Evolutionary conservation across 768 basidiomycete genomes (phyloP), one percentile per base, ranked within the genome.

Genomic region (Lactarius sanguifluus): DNA sequence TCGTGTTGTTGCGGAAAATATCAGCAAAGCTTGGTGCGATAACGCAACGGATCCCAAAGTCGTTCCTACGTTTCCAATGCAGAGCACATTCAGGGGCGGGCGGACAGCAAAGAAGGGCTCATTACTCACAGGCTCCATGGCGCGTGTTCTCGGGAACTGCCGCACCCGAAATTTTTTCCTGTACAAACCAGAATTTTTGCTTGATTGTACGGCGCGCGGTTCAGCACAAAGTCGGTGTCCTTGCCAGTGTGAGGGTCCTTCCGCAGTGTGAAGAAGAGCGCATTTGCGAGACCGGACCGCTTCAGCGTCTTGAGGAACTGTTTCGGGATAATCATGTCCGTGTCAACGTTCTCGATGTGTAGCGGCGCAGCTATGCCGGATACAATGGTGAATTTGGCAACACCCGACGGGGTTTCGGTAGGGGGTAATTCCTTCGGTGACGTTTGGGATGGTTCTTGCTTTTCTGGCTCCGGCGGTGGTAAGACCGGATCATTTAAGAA

Each of bases 401-500:
- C 75, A 57, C 71, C 70, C 7, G 76, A 76, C 20, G 75, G 72
- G 15, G 76, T 69, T 32, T 75, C 71, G 3, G 74, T 54, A 23
- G 73, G 71, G 16, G 77, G 75, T 30, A 75, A 68, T 9, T 70
- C 67, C 41, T 66, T 70, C 3, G 64, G 66, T 8, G 66, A 56
- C n/a, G 72, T 34, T 20, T 76, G 72, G 12, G 72, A 71, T 23
- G 66, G 71, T 10, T 68, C 61, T 13, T 70, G 67, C 63, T 73
- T 70, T 36, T 69, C 73, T 25, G 79, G 78, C 47, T 73, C 75
- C 9, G 78, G 78, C 18, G 81, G 75, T 16, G 80, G 76, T 25
- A 81, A 74, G 34, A 79, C 77, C 34, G 79, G 84, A 67, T 90
- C 88, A 57, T 87, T 87, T 76, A 96, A 80, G 79, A 94, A 94